Percentiles rank a stretch among this genome's conserved stretches.
Conservation (phyloP, 2,329 filamentous ascomycete species). For the Nothophoma quercina region DNA sequence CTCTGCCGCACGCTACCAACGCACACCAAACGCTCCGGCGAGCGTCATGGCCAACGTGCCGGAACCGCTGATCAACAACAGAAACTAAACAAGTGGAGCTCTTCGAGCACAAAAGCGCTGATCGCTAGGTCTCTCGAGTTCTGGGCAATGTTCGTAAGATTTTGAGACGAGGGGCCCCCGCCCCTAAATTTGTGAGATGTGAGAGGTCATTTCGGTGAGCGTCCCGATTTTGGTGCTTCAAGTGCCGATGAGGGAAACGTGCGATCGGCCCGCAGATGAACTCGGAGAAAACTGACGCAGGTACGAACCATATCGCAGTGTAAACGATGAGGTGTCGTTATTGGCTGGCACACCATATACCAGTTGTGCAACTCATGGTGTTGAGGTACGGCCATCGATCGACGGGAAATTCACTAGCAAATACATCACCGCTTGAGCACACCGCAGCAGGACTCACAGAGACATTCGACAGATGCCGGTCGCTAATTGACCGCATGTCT, state of each 20-base stretch:
- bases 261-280: conserved; percentile 9
- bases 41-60: conserved; percentile 20
- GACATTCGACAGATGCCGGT: background rate
- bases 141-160: conserved; percentile 13
- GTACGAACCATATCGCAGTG: conserved; percentile 11
- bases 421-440: background rate
- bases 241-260: conserved; percentile 7
- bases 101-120: conserved; percentile 8
- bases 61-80: conserved; percentile 21
- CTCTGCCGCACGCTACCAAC: conserved; percentile 27
- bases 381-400: background rate
- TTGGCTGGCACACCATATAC: background rate
- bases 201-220: conserved; percentile 14
- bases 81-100: conserved; percentile 3
- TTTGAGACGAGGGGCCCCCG: conserved; percentile 7
- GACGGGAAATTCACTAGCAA: too few species aligned
- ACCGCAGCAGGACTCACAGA: background rate
- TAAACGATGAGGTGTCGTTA: background rate
- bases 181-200: conserved; percentile 4
- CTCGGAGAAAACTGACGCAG: conserved; percentile 13
- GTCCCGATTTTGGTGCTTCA: conserved; percentile 4
- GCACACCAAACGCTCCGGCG: conserved; percentile 24
- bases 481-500: background rate
- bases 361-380: background rate
- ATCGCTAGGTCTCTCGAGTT: conserved; percentile 10